Evolutionary conservation across 2,329 filamentous ascomycete species (phyloP).

Genomic region (Dactylellina cionopaga): DNA sequence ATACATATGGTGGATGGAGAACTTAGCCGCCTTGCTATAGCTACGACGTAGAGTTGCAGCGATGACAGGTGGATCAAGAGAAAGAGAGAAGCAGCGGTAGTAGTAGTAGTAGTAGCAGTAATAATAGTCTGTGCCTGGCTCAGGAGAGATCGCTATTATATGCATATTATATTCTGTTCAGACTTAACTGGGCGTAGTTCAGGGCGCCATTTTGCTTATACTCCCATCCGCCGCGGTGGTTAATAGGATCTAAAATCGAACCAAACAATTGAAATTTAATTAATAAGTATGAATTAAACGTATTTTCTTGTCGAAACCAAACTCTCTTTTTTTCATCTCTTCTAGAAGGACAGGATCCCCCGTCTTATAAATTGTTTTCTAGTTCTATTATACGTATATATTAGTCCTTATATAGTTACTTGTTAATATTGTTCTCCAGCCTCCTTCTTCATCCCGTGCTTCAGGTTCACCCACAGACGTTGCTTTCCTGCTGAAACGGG

Average conservation of each 20-base stretch:
- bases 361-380: too few species aligned
- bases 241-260: constrained; percentile 8
- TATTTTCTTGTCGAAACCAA: too few species aligned
- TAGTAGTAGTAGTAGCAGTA: too few species aligned
- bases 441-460: constrained; percentile 46
- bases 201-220: constrained; percentile 10
- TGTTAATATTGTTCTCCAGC: constrained; percentile 10
- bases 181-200: not conserved
- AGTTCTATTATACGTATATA: too few species aligned
- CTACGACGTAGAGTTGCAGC: too few species aligned
- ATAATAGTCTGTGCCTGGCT: constrained; percentile 26
- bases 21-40: too few species aligned
- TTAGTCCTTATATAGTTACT: not conserved
- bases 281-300: too few species aligned
- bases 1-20: too few species aligned
- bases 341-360: constrained; percentile 14
- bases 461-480: constrained; percentile 17
- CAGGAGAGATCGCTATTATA: constrained; percentile 8
- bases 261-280: not conserved
- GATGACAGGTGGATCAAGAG: too few species aligned
- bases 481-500: constrained; percentile 15
- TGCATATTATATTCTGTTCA: not conserved
- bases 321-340: not conserved
- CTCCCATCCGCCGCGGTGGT: constrained; percentile 31
- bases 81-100: too few species aligned